A percentile compares a stretch with the other conserved stretches of the same genome.
Conservation (phyloP, 176 grass and related monocot species). For the Tillandsia fasciculata region DNA sequence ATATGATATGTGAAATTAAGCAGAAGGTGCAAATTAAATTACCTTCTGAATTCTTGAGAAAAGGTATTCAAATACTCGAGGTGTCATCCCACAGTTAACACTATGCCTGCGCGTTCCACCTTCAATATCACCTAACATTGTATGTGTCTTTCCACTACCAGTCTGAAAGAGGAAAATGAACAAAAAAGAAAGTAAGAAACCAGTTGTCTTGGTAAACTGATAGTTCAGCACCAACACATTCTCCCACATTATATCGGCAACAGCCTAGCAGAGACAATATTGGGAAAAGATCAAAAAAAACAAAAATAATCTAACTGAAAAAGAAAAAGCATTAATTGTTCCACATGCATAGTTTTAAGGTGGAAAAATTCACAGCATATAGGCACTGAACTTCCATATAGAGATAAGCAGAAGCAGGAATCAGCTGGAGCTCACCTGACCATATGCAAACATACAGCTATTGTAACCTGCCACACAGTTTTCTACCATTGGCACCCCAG, state of each 20-base stretch:
- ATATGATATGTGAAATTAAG: background rate
- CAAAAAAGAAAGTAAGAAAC: background rate
- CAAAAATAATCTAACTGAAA: background rate
- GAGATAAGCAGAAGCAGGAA: background rate
- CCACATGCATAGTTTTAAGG: background rate
- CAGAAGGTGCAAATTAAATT: constrained; percentile 15
- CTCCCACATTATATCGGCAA: background rate
- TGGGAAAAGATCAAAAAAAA: background rate
- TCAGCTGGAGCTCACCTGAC: constrained; percentile 48
- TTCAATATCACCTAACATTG: constrained; percentile 96
- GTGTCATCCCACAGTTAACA: constrained; percentile 88
- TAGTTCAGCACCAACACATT: background rate
- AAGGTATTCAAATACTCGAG: constrained; percentile 93
- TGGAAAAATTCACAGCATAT: background rate
- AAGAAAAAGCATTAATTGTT: background rate
- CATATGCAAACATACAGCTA: constrained; percentile 97
- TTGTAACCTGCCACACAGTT: constrained; percentile 93
- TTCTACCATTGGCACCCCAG: constrained; percentile 92
- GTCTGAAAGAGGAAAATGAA: constrained; percentile 43
- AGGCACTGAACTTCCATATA: background rate
- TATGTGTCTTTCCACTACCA: constrained; percentile 95
- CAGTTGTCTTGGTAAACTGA: background rate
- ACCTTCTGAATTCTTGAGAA: constrained; percentile 86
- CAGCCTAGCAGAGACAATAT: background rate
- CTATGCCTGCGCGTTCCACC: constrained; percentile 88